Evolutionary conservation across 139 green algal genomes (phyloP), one percentile per base, ranked within the genome.

Genomic region (Picochlorum sp.): DNA sequence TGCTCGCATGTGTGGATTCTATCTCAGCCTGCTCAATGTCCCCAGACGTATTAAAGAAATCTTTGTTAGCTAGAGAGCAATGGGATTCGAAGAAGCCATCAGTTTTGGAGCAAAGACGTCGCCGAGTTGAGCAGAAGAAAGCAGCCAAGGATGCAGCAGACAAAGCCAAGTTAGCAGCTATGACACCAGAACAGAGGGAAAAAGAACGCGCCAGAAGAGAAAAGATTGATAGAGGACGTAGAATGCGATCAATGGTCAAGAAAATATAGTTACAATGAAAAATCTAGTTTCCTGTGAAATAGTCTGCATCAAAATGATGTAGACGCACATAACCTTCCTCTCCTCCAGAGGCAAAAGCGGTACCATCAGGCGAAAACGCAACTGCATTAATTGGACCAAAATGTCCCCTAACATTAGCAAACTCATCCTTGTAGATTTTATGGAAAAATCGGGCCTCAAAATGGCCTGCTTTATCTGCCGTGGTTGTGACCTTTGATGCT

Each of bases 281-380:
- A 26, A 16, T 26, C 20, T 53, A 51, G 7, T 50, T 50, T 14
- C 35, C 35, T 30, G 52, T 59, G 26, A 50, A 61, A 35, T 66
- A 62, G n/a, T 64, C 67, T 3, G 67, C 67, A 55, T 97, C 91
- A 59, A 99, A 91, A 65, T 96, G 86, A 65, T 98, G 86, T n/a
- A 99, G 32, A 31, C 93, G 83, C 31, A 97, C 82, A 68, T 96
- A 98, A 26, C 93, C 93, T 68, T 99, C 93, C 81, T 99, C 93
- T 5, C 84, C 88, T 13, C 88, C 88, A 9, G 69, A 82, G 14
- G 55, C 61, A 57, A 83, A 84, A 1, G 22, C 57, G 28, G 81
- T 71, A 20, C 93, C 93, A 55, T 95, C 85, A 8, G 93, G 93
- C 20, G 73, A 59, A 73, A 96, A 96, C 3, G 91, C 84, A 2